Base-by-base conservation (phyloP, 176 grass and related monocot species). In the Elymus sibiricus region DNA sequence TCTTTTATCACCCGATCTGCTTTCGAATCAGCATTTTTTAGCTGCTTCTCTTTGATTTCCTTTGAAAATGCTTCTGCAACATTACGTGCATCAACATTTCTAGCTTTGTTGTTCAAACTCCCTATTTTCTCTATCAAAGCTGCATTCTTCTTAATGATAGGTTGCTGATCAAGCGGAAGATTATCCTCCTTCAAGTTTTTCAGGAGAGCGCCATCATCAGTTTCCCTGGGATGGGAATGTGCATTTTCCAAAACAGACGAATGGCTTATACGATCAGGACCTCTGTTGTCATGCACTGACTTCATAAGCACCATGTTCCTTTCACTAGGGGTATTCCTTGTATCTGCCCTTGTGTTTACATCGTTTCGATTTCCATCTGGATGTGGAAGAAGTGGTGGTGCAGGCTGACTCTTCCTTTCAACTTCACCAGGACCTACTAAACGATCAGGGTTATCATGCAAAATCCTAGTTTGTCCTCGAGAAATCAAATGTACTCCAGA, bases 41-140 rank as follows among this genome's bases (percentile, higher is more conserved):
- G 61, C 43, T 86, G 82, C 78, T 66, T 91, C 31, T 32, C 35
- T 74, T 82, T 92, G 49, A 89, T 59, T 81, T 96, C 83, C 85
- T 85, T 69, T 68, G 86, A 74, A 55, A 82, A 63, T 87, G 76
- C 53, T 77, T 83, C 81, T 85, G 24, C 51, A 58, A 70, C 87
- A 86, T 79, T 91, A 16, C 67, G 60, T 70, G 76, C 61, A 69
- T 99, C 84, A 88, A 86, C 64, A 89, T 78, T 91, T 81, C 94
- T 86, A 70, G 77, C 80, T 91, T 99, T 99, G 81, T 89, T 92
- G 85, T 99, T 99, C 86, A 99, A 88, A 68, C 87, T 88, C 74
- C 83, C 97, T 73, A 99, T 99, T 86, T 99, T 99, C 88, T 96
- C 92, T 79, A 99, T 96, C 32, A 98, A 84, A 79, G 94, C 70